Evolutionary conservation across 148 eudicot genomes (phyloP), one percentile per base, ranked within the genome.

Genomic region (Vaccinium macrocarpon): DNA sequence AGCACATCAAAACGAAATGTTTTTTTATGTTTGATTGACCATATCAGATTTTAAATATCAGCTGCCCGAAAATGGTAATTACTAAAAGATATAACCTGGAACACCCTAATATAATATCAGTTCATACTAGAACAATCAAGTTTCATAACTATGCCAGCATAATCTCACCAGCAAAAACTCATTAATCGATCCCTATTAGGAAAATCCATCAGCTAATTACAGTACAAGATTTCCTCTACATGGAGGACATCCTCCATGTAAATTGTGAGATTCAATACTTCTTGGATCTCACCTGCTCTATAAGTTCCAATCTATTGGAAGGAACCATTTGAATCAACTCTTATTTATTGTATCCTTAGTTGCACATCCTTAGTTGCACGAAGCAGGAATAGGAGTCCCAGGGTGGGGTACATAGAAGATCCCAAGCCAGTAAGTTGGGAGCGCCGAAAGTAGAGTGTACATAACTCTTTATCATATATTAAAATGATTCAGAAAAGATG

Each of bases 181-280:
- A 38, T 18, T 23, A 61, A 42, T 8, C 75, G 13, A 62, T 29
- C 74, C 53, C 10, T 56, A 8, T 32, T 18, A 29, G 27, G 52
- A 55, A 42, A 79, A 57, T 79, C 11, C 38, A 56, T 51, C 80
- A 77, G 59, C 59, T 23, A 50, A 50, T 27, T 50, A 51, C 80
- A 75, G 11, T 46, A 50, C 38, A 12, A 32, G 18, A 23, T 77
- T 77, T 77, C 10, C 35, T 23, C 29, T 25, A 8, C 59, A 77
- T 77, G 80, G 11, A 77, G 80, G 61, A 11, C 38, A 77, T 51
- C 79, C 27, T 21, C 79, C 53, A n/a, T 14, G 23, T 48, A 76
- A 73, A 38, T 38, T 73, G 4, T 16, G 76, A 73, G 29, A 23
- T 38, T 73, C 50, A 73, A 38, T 38, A 18, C 18, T 73, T 38